Evolutionary conservation across 2,329 filamentous ascomycete species (phyloP), one percentile per base, ranked within the genome.

Genomic region (Phyllosticta ampelicida): DNA sequence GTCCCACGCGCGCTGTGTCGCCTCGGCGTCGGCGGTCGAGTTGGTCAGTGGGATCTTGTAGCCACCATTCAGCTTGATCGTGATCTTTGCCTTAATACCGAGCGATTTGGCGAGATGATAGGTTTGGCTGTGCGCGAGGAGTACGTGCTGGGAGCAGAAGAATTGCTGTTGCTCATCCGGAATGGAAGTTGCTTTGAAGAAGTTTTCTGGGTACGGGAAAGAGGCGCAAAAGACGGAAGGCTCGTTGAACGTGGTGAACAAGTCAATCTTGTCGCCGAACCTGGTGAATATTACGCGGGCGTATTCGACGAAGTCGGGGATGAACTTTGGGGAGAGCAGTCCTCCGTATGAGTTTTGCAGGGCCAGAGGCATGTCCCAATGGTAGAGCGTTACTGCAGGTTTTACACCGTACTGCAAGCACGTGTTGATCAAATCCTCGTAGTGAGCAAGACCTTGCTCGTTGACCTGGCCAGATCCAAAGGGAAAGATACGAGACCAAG

Each of bases 401-500:
- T 66, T 65, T 60, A 79, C 73, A 4, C 74, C 74, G 3, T 73
- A 68, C 36, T 74, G 65, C 0, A 78, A 63, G 13, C 71, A 68
- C 9, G 70, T 71, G 26, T 76, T 66, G 49, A 80, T 77, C 10
- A 80, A 60, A 59, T 78, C 75, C 28, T 78, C 70, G 61, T 80
- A 80, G 59, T 80, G 77, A 3, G 70, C 66, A 13, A 80, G 65
- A 0, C 70, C 77, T 48, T 73, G 65, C 59, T 76, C 66, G 59
- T 80, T 80, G 60, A 80, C 67, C 0, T 70, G 70, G 0, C 78
- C 75, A 0, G 75, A 76, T 0, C 72, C 69, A 1, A 71, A 61
- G 3, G 73, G 75, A 56, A 80, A 79, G 55, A 80, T 76, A 1
- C 78, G 72, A 2, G 73, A 67, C 77, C 77, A 80, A 0, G 76